A percentile compares a stretch with the other conserved stretches of the same genome.
Evolutionary conservation across 331 rosid genomes (phyloP).

Genomic region (Quercus phellos): DNA sequence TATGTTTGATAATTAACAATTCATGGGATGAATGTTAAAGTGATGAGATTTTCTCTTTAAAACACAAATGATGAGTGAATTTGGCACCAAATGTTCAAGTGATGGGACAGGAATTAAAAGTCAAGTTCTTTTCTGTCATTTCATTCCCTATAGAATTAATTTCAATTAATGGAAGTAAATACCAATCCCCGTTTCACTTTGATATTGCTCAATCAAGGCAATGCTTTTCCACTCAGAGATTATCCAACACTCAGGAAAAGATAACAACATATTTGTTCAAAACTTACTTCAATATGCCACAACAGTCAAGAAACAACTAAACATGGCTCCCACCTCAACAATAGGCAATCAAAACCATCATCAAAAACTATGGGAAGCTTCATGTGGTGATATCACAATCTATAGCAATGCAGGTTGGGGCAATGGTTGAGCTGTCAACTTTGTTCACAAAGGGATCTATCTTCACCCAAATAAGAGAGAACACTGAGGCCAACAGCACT

Average conservation of each 20-base stretch:
- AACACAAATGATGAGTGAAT: too few relatives aligned
- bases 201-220: slow-evolving; percentile 7
- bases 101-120: too few relatives aligned
- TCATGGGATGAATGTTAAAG: too few relatives aligned
- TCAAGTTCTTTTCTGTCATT: too few relatives aligned
- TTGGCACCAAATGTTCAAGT: too few relatives aligned
- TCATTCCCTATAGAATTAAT: too few relatives aligned
- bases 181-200: slow-evolving; percentile 21
- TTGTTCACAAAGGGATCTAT: slow-evolving; percentile 75
- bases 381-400: slow-evolving; percentile 52
- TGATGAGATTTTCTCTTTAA: too few relatives aligned
- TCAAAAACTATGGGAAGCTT: slow-evolving; percentile 12
- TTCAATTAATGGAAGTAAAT: neutral
- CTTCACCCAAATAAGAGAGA: slow-evolving; percentile 94
- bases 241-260: slow-evolving; percentile 11
- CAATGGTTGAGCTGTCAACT: slow-evolving; percentile 49
- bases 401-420: slow-evolving; percentile 63
- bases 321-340: neutral
- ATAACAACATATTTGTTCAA: slow-evolving; percentile 6
- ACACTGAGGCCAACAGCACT: slow-evolving; percentile 90
- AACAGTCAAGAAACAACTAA: slow-evolving; percentile 12
- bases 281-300: slow-evolving; percentile 17
- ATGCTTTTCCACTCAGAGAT: slow-evolving; percentile 15
- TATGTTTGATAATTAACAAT: too few relatives aligned
- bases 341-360: slow-evolving; percentile 12